Evolutionary conservation across 164 flowering plant genomes (phyloP), one percentile per base, ranked within the genome.

Genomic region (Berberis vulgaris): DNA sequence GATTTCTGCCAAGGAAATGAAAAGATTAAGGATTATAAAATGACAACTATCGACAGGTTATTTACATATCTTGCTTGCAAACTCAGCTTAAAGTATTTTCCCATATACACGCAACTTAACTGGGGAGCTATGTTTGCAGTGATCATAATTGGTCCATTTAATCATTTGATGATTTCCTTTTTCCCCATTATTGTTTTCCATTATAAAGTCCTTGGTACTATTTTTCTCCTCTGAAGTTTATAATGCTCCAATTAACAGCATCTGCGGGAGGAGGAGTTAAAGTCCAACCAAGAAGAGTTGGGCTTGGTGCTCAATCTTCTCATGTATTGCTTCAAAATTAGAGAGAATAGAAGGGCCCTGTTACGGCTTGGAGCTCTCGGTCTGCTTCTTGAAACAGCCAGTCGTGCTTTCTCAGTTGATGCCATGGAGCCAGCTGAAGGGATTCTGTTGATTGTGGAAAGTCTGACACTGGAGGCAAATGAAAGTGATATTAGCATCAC

Each of bases 351-450:
- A 59, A 79, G 84, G 67, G 90, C 97, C 63, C 73, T 91, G 68
- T 65, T 95, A 65, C 80, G 81, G 64, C 74, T 89, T 59, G 99
- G 96, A 52, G 97, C 94, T 69, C 73, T 91, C 39, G 86, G 86
- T 65, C 65, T 95, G 45, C 94, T 95, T 43, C 94, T 95, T 62
- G 99, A 95, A 71, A 89, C 97, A 12, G 99, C 99, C 55, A 85
- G 97, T 72, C 92, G 91, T 53, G 99, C 99, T 41, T 95, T 95
- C 75, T 86, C 89, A 59, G 90, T 89, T 39, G 99, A 95, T 77
- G 99, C 99, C 46, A 91, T 95, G 92, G 99, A 95, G 77, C 91
- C 96, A 59, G 99, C 97, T 57, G 99, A 95, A 74, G 96, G 97
- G 47, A 89, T 95, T 73, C 97, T 95, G 63, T 75, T 95, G 73